Evolutionary conservation across 176 grass and related monocot species (phyloP).

Genomic region (Triticum aestivum): IWGSC_CS_RefSeq_v2.1 NC_057803.1:114394014-114394513

Average conservation of each 20-base stretch:
- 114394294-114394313: not conserved
- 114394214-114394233: not conserved
- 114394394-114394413: not conserved
- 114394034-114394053: not conserved
- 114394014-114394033: not conserved
- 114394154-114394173: conserved; percentile 7
- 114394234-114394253: conserved; percentile 20
- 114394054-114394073: not conserved
- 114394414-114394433: not conserved
- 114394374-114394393: not conserved
- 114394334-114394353: not conserved
- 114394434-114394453: not conserved
- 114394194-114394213: conserved; percentile 13
- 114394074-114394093: not conserved
- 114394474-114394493: not conserved
- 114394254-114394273: not conserved
- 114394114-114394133: not conserved
- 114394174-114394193: not conserved
- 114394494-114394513: not conserved
- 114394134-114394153: not conserved
- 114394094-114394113: not conserved
- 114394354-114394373: not conserved
- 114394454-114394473: not conserved
- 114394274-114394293: not conserved
- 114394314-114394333: not conserved